phyloP scores from a whole-genome alignment of 345 rosid species.

The Salix suchowensis region DNA sequence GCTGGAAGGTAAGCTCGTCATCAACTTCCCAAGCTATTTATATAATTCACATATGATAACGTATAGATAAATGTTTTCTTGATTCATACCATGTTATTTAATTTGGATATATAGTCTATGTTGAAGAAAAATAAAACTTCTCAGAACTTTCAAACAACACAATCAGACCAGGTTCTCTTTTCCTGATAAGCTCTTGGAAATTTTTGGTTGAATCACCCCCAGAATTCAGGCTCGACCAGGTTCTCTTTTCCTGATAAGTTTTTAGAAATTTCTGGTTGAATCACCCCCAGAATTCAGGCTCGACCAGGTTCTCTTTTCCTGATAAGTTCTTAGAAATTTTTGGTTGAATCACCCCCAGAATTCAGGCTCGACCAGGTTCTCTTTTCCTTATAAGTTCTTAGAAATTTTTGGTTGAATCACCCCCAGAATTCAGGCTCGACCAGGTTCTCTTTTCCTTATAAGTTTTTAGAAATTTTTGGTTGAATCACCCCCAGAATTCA shows the following conservation, averaged over 20 bases:
- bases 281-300: too few species aligned
- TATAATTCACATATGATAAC: not conserved
- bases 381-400: too few species aligned
- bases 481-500: too few species aligned
- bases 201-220: too few species aligned
- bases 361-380: too few species aligned
- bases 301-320: too few species aligned
- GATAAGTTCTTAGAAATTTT: not conserved
- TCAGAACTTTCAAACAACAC: too few species aligned
- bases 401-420: too few species aligned
- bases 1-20: conserved; percentile 10
- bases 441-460: not conserved
- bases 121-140: not conserved
- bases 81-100: not conserved
- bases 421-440: too few species aligned
- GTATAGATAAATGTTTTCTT: not conserved
- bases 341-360: not conserved
- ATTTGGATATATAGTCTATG: not conserved
- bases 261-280: not conserved
- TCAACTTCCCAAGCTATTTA: not conserved
- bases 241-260: not conserved
- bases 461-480: not conserved
- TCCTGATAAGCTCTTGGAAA: too few species aligned
- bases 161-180: too few species aligned
- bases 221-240: too few species aligned